A percentile compares a stretch with the other conserved stretches of the same genome.
Evolutionary conservation across 805 yeast species (phyloP).

Genomic region (Saccharomycopsis sp.): DNA sequence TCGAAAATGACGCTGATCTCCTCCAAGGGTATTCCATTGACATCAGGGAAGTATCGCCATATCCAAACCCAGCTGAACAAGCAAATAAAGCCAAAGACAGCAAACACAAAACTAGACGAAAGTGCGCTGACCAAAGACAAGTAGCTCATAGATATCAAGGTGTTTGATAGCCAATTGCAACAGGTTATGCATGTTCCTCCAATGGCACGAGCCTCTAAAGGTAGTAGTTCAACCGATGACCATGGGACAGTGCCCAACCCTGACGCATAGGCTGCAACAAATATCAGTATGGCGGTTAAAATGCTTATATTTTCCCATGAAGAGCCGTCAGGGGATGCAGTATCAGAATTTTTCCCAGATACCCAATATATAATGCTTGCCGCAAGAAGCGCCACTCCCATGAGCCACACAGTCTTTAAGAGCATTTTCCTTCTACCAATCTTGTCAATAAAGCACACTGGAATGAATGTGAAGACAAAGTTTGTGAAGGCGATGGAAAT

Average conservation of each 20-base stretch:
- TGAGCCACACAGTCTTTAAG: slow-evolving; percentile 35
- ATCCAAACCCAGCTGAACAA: slow-evolving; percentile 35
- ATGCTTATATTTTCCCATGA: slow-evolving; percentile 20
- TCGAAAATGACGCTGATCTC: slow-evolving; percentile 35
- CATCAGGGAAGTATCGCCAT: slow-evolving; percentile 37
- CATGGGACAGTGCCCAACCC: slow-evolving; percentile 41
- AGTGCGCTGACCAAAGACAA: slow-evolving; percentile 28
- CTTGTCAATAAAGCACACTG: slow-evolving; percentile 42
- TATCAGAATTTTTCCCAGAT: background rate
- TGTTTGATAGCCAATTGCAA: slow-evolving; percentile 37
- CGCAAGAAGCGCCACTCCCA: slow-evolving; percentile 31
- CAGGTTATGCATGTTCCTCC: slow-evolving; percentile 38
- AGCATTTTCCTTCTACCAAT: slow-evolving; percentile 49
- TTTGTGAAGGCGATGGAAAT: slow-evolving; percentile 49
- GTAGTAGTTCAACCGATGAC: slow-evolving; percentile 39
- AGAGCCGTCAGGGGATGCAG: background rate
- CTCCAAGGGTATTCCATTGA: slow-evolving; percentile 38
- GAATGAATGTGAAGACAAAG: slow-evolving; percentile 47
- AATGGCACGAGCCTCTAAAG: slow-evolving; percentile 35
- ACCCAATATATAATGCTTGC: slow-evolving; percentile 22
- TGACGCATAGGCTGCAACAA: slow-evolving; percentile 37
- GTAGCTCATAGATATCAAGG: slow-evolving; percentile 32
- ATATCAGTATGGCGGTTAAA: slow-evolving; percentile 29
- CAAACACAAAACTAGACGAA: slow-evolving; percentile 31
- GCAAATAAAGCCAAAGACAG: slow-evolving; percentile 30